These are phyloP conservation scores for Wickerhamiella dianesei DNA, from an alignment of 805 yeast species.

Conservation along the genomic window DNA sequence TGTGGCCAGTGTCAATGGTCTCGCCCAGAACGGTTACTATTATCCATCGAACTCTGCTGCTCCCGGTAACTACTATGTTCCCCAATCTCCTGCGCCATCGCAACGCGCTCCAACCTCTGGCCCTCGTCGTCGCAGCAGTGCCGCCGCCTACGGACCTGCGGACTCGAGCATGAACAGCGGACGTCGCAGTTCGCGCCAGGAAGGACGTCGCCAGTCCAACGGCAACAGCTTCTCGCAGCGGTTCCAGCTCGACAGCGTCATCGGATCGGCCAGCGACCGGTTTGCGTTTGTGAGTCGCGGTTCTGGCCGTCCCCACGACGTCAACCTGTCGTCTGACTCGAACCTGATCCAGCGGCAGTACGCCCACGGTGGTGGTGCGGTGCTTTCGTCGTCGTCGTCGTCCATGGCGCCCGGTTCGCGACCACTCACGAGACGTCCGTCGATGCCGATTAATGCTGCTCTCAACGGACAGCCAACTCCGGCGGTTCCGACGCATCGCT, in stretches of 20 bases:
- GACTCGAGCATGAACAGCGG: neutral
- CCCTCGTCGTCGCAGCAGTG: neutral
- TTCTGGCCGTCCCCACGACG: conserved; percentile 7
- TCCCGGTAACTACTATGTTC: neutral
- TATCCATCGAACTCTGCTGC: neutral
- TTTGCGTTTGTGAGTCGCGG: conserved; percentile 21
- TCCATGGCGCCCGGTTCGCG: neutral
- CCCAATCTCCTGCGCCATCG: neutral
- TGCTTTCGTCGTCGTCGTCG: neutral
- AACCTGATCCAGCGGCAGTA: conserved; percentile 2
- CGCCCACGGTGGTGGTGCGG: neutral
- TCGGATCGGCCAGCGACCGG: conserved; percentile 19
- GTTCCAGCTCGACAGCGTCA: conserved; percentile 23
- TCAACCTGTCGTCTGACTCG: conserved; percentile 12
- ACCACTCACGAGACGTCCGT: neutral
- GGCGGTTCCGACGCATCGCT: neutral
- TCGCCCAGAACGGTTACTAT: neutral
- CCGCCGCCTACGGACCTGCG: neutral
- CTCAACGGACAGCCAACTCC: neutral
- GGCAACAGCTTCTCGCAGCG: conserved; percentile 21
- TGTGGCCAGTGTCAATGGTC: neutral
- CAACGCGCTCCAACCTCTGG: neutral
- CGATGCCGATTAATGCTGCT: neutral
- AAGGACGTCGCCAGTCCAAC: neutral
- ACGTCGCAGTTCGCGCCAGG: conserved; percentile 1